Evolutionary conservation across 1,139 yeast genomes (phyloP), one percentile per base, ranked within the genome.

Genomic region (Suhomyces atakaporum): DNA sequence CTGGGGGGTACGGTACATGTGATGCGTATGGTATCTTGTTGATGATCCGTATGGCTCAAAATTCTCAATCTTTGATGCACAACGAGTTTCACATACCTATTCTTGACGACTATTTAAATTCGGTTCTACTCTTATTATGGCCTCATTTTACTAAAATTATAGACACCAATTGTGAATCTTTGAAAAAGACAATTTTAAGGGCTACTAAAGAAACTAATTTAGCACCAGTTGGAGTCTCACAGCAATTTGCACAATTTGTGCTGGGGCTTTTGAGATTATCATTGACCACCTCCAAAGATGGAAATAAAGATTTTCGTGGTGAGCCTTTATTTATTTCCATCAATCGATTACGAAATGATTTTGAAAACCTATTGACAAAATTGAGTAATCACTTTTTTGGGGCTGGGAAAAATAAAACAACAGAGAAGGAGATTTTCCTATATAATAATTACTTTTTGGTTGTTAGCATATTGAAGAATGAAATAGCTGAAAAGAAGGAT

Each of bases 11-110:
- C 25, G 69, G 70, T 1, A 55, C 84, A 1, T 80, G 70, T 53
- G 98, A 92, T 58, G 78, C 82, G 1, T 85, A 80, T 57, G 97
- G 95, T 0, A 66, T 87, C 3, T 62, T 92, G 31, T 72, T 89
- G n/a, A 77, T 86, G 52, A 86, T 92, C 25, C 68, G 96, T 34
- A 60, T 87, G 25, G 70, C 81, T 2, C 94, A 87, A 46, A 68
- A 73, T 3, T 62, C 84, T 29, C 86, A 79, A 48, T 70, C 75
- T 30, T 81, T 77, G 47, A 63, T 85, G 31, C 89, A 81, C 49
- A 73, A 68, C 40, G 75, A 63, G 66, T 75, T 58, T 61, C 95
- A 53, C 61, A 76, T 86, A 3, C 95, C 96, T 0, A 79, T 82
- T 2, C 66, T 87, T 51, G 90, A 84, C 47, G 85, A 79, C 42